phyloP scores from a whole-genome alignment of 768 basidiomycete genomes.

The Russula lepida region DNA sequence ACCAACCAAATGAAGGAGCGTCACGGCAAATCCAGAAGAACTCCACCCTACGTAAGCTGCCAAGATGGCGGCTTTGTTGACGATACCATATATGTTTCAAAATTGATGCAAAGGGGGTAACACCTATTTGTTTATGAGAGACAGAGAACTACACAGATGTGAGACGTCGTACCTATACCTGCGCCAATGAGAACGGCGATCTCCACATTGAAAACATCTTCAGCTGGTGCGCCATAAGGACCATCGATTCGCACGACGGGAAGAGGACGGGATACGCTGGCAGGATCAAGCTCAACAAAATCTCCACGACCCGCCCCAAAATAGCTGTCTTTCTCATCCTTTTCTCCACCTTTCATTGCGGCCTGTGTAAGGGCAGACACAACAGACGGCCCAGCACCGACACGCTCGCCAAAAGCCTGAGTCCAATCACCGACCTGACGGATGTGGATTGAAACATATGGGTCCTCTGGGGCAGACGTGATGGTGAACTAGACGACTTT shows the following conservation, averaged over 20 bases:
- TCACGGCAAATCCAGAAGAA: conserved; percentile 94
- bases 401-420: conserved; percentile 70
- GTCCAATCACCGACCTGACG: conserved; percentile 93
- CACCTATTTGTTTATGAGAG: conserved; percentile 38
- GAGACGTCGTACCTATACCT: conserved; percentile 62
- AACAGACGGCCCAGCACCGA: conserved; percentile 71
- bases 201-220: conserved; percentile 79
- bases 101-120: conserved; percentile 92
- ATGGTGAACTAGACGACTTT: conserved; percentile 66
- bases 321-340: conserved; percentile 36
- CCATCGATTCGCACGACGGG: conserved; percentile 78
- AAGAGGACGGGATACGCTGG: conserved; percentile 41
- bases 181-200: conserved; percentile 90
- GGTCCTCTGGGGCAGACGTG: conserved; percentile 90
- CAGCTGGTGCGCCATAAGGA: conserved; percentile 88
- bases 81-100: conserved; percentile 95
- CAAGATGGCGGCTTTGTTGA: conserved; percentile 68
- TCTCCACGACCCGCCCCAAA: conserved; percentile 52
- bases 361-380: conserved; percentile 72
- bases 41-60: conserved; percentile 79
- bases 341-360: conserved; percentile 70
- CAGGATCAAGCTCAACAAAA: conserved; percentile 69
- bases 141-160: conserved; percentile 1
- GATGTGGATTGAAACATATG: conserved; percentile 86
- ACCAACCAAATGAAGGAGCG: conserved; percentile 98